These are phyloP conservation scores for Aspergillus phoenicis DNA, from an alignment of 2,329 filamentous ascomycete species.

Conservation along the genomic window DNA sequence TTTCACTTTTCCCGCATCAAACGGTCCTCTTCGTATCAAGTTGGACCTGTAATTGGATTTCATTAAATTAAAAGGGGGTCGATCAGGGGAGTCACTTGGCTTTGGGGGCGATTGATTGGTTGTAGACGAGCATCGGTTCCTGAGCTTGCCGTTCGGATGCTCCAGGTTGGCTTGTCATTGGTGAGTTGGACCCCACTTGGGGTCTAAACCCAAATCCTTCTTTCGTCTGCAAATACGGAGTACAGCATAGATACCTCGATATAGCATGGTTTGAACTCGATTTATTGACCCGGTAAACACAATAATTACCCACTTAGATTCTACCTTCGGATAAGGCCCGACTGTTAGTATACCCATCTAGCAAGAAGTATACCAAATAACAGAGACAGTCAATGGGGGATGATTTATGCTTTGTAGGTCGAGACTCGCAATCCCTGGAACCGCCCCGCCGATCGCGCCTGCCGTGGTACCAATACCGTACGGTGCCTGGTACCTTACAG, in stretches of 20 bases:
- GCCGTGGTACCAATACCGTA: slow-evolving; percentile 11
- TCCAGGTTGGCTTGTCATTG: slow-evolving; percentile 13
- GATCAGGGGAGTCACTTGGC: slow-evolving; percentile 19
- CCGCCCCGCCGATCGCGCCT: slow-evolving; percentile 7
- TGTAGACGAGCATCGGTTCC: slow-evolving; percentile 14
- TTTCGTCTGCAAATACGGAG: too few species aligned
- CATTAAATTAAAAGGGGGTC: slow-evolving; percentile 25
- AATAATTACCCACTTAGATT: too few species aligned
- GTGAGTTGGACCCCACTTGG: slow-evolving; percentile 1
- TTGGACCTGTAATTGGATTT: slow-evolving; percentile 12
- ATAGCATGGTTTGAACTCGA: too few species aligned
- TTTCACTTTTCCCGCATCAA: neutral
- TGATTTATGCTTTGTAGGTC: slow-evolving; percentile 4
- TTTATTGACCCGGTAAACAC: too few species aligned
- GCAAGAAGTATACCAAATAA: too few species aligned
- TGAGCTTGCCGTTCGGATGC: slow-evolving; percentile 12
- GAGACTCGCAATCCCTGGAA: slow-evolving; percentile 17
- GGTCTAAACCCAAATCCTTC: too few species aligned
- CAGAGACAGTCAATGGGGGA: too few species aligned
- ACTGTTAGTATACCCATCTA: too few species aligned
- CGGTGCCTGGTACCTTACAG: slow-evolving; percentile 12
- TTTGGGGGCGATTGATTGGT: slow-evolving; percentile 16
- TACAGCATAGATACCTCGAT: too few species aligned
- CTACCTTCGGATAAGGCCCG: too few species aligned
- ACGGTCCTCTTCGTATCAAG: slow-evolving; percentile 4